These are phyloP conservation scores for Euphorbia lathyris DNA, from an alignment of 345 rosid species.

Conservation along the genomic window DNA sequence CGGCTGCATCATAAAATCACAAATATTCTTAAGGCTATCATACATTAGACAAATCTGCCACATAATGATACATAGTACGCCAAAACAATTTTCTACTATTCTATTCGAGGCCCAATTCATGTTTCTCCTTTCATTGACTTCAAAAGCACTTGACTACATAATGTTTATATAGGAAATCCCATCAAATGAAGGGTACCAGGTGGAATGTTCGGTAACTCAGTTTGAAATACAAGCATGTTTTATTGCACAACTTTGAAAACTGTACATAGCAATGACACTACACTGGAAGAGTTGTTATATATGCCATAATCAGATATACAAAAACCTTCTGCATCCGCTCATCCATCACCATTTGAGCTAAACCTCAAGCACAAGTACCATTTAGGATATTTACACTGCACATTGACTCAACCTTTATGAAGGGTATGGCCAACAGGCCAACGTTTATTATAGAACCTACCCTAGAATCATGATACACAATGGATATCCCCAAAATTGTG, in stretches of 20 bases:
- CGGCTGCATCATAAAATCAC: constrained; percentile 47
- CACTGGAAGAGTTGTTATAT: background rate
- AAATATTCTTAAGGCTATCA: background rate
- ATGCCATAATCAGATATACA: background rate
- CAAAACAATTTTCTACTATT: background rate
- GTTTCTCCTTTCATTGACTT: background rate
- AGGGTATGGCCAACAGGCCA: background rate
- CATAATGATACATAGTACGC: background rate
- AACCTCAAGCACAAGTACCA: background rate
- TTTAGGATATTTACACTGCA: background rate
- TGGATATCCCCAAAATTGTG: background rate
- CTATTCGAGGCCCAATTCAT: background rate
- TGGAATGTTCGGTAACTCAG: background rate
- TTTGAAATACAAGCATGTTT: background rate
- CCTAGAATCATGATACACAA: background rate
- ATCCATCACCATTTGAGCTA: background rate
- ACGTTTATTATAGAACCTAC: background rate
- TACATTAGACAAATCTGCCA: background rate
- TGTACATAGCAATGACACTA: background rate
- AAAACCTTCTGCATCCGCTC: background rate
- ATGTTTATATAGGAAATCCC: background rate
- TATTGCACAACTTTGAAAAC: background rate
- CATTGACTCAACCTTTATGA: too few species aligned
- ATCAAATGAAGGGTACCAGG: background rate
- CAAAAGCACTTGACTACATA: background rate